Percentiles rank a stretch among this genome's conserved stretches.
Evolutionary conservation across 2,329 filamentous ascomycete genomes (phyloP).

Genomic region (Monilinia aucupariae): DNA sequence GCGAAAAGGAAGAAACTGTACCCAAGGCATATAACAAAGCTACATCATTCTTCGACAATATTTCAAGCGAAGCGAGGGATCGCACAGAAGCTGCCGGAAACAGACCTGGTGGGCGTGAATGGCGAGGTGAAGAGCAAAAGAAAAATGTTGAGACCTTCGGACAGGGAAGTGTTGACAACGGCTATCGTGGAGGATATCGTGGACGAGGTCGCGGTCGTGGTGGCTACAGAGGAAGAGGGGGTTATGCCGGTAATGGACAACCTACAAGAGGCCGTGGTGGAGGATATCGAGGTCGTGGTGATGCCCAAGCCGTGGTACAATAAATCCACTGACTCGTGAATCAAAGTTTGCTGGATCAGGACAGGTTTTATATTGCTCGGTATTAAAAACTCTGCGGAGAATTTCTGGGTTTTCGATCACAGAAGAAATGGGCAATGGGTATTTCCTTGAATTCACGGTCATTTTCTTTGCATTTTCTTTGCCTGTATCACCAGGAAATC

Average conservation of each 20-base stretch:
- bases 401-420: slow-evolving; percentile 23
- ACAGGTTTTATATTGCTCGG: slow-evolving; percentile 25
- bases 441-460: slow-evolving; percentile 19
- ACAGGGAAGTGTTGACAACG: slow-evolving; percentile 84
- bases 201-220: slow-evolving; percentile 62
- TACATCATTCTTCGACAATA: slow-evolving; percentile 95
- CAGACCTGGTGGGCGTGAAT: slow-evolving; percentile 74
- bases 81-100: slow-evolving; percentile 66
- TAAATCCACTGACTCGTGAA: slow-evolving; percentile 18
- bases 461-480: slow-evolving; percentile 22
- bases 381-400: slow-evolving; percentile 30
- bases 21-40: slow-evolving; percentile 72
- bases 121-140: slow-evolving; percentile 86
- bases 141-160: slow-evolving; percentile 98
- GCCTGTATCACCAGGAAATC: slow-evolving; percentile 31
- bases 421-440: slow-evolving; percentile 17
- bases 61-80: slow-evolving; percentile 89
- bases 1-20: slow-evolving; percentile 38
- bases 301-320: slow-evolving; percentile 26
- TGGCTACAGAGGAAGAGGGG: slow-evolving; percentile 34
- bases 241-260: slow-evolving; percentile 25
- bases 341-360: slow-evolving; percentile 20
- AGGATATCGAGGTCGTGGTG: slow-evolving; percentile 31
- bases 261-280: slow-evolving; percentile 30
- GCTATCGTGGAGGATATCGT: slow-evolving; percentile 69